A percentile compares a stretch with the other conserved stretches of the same genome.
phyloP scores from a whole-genome alignment of 257 asterid species.

The Datura wrightii region DNA sequence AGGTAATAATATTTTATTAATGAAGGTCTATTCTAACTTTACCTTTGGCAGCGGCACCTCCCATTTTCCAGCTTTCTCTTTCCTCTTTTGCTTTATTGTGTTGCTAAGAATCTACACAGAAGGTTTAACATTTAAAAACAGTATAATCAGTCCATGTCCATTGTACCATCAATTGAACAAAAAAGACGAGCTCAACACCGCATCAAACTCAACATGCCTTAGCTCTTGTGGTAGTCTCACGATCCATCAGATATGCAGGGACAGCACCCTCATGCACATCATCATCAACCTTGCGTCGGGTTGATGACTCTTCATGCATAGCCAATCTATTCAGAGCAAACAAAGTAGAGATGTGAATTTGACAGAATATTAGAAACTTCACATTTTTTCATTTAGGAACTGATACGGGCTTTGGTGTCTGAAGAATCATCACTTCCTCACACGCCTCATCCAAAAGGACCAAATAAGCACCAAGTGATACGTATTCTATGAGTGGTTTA shows the following conservation, averaged over 20 bases:
- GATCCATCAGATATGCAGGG: slow-evolving; percentile 97
- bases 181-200: neutral
- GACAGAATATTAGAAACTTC: neutral
- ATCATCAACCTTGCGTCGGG: slow-evolving; percentile 88
- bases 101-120: slow-evolving; percentile 81
- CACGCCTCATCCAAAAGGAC: neutral
- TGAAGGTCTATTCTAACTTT: neutral
- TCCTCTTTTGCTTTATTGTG: slow-evolving; percentile 92
- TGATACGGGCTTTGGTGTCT: neutral
- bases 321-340: slow-evolving; percentile 56
- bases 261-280: slow-evolving; percentile 86
- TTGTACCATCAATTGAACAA: slow-evolving; percentile 5
- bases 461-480: neutral
- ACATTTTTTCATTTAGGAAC: neutral
- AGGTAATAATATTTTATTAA: neutral
- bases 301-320: slow-evolving; percentile 89
- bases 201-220: slow-evolving; percentile 54
- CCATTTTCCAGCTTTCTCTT: slow-evolving; percentile 99
- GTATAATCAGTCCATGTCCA: neutral
- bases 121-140: slow-evolving; percentile 27
- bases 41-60: slow-evolving; percentile 99
- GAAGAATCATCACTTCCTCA: slow-evolving; percentile 18
- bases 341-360: neutral
- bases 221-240: slow-evolving; percentile 89
- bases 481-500: neutral